Evolutionary conservation across 2,329 filamentous ascomycete genomes (phyloP), one percentile per base, ranked within the genome.

Genomic region (Pseudogymnoascus sp.): DNA sequence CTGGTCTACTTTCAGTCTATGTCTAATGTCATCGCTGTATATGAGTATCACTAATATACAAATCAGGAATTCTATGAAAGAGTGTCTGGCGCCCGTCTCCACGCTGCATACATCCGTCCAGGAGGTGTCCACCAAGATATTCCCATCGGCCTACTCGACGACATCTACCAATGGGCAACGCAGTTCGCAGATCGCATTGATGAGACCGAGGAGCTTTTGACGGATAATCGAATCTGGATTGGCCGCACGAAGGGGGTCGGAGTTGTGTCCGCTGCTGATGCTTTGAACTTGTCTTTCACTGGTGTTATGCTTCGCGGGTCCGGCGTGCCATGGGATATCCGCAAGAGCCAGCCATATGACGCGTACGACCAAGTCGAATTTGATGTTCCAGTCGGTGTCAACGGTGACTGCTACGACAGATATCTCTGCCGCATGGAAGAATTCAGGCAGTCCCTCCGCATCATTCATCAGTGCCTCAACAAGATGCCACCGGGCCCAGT

Each of bases 341-440:
- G 94, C 72, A 99, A 97, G 82, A 92, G 88, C 67, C 87, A 94
- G 75, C 94, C 94, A 7, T 99, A 99, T 73, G 94, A 99, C 69
- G 94, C 94, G 62, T 99, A 99, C 73, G 94, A 92, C 76, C 82
- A 96, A 77, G 94, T 99, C 62, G 95, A 99, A 69, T 99, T 99
- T 69, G 94, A 99, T 70, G 90, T 99, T 2, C 94, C 95, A 34
- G 94, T 99, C 37, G 94, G 94, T 69, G 82, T 92, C 67, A 95
- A 97, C 72, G 94, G 94, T 67, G 94, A 99, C 80, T 99, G 94
- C 82, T 99, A 99, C 78, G 94, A 99, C 77, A 88, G 94, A 70
- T 99, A 99, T 73, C 84, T 99, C 64, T 96, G 92, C 84, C 90
- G 94, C 70, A 99, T 99, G 92, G 92, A 97, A 76, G 94, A 99